Evolutionary conservation across 2,329 filamentous ascomycete species (phyloP), one percentile per base, ranked within the genome.

Genomic region (Emericellopsis atlantica): DNA sequence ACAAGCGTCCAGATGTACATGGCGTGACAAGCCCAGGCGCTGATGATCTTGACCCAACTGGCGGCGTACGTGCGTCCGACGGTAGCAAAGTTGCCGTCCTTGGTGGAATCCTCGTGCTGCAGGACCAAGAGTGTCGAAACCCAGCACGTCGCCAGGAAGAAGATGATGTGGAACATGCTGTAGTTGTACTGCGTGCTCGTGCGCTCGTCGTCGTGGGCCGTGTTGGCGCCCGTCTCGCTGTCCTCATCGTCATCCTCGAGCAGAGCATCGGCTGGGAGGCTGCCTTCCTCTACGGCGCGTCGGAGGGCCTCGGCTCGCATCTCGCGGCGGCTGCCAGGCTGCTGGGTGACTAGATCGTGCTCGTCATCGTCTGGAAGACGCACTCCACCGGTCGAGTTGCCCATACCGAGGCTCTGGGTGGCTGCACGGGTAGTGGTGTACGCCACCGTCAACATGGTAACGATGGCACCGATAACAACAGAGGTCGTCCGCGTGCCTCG

Each of bases 41-140:
- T 94, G 41, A 95, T 80, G 60, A 98, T 96, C 77, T 98, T 98
- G 51, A 95, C 88, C 92, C 93, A 98, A 56, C 87, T 95, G 26
- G 92, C 92, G 76, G 88, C 94, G 62, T 96, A 94, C 5, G 90
- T 96, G 44, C 92, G 74, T 16, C 92, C 92, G 4, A 98, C 90
- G 0, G 90, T 86, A 2, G 87, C 86, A 61, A 98, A 96, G 54
- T 89, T 81, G 38, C 77, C 72, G 31, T 57, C 72, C 36, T 74
- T 70, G 44, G 78, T 76, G 34, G 68, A 65, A 46, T 79, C 72
- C 8, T 82, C 75, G 48, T 84, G 76, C 53, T 85, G 84, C 66
- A 89, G 84, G 10, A 70, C 72, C 29, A 98, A 71, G 31, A 98
- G 69, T 1, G 89, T 96, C 2, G 88, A 88, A 5, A 96, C 88